A percentile compares a stretch with the other conserved stretches of the same genome.
Conservation (phyloP, 23 red algal species). For the Gracilaria domingensis region DNA sequence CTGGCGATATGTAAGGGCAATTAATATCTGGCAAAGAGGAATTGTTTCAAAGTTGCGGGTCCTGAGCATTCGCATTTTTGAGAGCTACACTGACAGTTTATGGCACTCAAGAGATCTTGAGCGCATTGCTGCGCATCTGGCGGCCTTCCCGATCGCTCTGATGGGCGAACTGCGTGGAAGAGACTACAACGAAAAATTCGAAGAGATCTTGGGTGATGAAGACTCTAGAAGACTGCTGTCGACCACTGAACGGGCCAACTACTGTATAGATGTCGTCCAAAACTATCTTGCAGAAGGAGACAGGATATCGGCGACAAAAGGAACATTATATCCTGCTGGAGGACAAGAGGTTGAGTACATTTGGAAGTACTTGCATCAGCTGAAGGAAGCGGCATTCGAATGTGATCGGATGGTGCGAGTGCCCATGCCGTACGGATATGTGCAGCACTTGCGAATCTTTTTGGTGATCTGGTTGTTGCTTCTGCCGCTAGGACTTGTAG, state of each 20-base stretch:
- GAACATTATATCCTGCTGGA: not conserved
- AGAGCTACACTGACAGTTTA: not conserved
- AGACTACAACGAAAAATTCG: constrained; percentile 11
- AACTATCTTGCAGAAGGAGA: constrained; percentile 45
- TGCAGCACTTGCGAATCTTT: constrained; percentile 62
- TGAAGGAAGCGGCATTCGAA: constrained; percentile 12
- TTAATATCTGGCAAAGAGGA: constrained; percentile 29
- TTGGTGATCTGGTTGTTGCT: constrained; percentile 52
- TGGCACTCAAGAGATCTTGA: constrained; percentile 43
- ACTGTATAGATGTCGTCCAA: constrained; percentile 37
- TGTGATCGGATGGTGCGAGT: not conserved
- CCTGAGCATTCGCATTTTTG: constrained; percentile 22
- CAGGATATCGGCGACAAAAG: not conserved
- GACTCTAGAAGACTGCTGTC: constrained; percentile 10
- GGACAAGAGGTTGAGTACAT: constrained; percentile 12
- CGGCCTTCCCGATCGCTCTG: constrained; percentile 36
- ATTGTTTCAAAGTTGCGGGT: constrained; percentile 4
- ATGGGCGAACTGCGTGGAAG: constrained; percentile 22
- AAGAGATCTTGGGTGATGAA: constrained; percentile 2
- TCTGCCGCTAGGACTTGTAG: constrained; percentile 49
- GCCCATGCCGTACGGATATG: constrained; percentile 55
- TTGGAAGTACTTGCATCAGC: constrained; percentile 3
- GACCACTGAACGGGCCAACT: not conserved
- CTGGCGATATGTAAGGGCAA: constrained; percentile 29
- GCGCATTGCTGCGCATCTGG: constrained; percentile 35